phyloP scores from a whole-genome alignment of 177 flowering plant genomes.

The Vitis hybrid region DNA sequence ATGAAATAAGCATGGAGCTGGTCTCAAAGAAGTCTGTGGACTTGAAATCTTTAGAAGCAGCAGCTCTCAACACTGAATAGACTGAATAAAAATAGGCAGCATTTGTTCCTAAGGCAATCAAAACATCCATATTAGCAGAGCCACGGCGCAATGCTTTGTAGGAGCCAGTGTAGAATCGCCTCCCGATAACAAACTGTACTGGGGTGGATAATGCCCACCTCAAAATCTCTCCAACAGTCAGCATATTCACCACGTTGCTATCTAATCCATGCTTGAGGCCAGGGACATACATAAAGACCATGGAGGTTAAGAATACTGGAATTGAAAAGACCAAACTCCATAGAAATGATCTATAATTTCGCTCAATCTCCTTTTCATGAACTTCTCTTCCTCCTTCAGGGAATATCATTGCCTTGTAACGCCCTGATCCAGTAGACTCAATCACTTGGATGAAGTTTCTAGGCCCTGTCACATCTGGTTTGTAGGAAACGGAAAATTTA shows the following conservation, averaged over 20 bases:
- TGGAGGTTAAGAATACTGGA: constrained; percentile 74
- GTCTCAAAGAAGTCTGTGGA: constrained; percentile 90
- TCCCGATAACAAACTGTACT: constrained; percentile 84
- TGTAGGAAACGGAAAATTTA: constrained; percentile 62
- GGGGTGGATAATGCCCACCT: constrained; percentile 82
- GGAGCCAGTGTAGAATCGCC: constrained; percentile 73
- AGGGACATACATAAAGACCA: constrained; percentile 85
- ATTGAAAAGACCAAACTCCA: constrained; percentile 83
- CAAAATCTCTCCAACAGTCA: constrained; percentile 60
- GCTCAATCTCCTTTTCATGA: constrained; percentile 40
- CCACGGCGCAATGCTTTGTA: constrained; percentile 73
- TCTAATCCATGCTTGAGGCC: constrained; percentile 48
- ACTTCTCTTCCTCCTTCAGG: constrained; percentile 47
- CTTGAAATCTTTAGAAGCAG: constrained; percentile 46
- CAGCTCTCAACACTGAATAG: constrained; percentile 67
- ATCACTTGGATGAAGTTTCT: constrained; percentile 64
- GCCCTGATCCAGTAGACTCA: constrained; percentile 53
- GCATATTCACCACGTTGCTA: constrained; percentile 63
- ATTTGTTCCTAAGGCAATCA: constrained; percentile 87
- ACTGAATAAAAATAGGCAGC: constrained; percentile 90
- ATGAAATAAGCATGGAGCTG: constrained; percentile 88
- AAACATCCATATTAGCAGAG: constrained; percentile 91
- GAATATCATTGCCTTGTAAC: constrained; percentile 53
- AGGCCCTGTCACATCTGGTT: constrained; percentile 72
- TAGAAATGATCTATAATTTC: constrained; percentile 50